Evolutionary conservation across 2,329 filamentous ascomycete species (phyloP).

Genomic region (Arthroderma sp.): DNA sequence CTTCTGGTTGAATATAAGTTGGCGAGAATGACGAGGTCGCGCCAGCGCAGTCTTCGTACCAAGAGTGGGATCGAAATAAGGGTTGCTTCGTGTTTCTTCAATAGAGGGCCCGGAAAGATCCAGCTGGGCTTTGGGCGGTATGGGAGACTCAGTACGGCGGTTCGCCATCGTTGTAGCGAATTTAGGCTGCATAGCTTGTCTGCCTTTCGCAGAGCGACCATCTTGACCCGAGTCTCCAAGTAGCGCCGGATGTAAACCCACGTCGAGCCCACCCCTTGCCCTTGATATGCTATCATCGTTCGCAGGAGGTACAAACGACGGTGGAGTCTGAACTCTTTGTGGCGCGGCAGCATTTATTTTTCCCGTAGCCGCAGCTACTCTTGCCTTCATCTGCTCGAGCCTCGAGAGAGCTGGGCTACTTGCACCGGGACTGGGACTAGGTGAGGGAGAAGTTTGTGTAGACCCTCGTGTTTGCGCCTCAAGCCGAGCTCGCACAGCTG

Average conservation of each 20-base stretch:
- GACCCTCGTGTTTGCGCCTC: conserved; percentile 24
- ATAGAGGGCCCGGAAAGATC: conserved; percentile 45
- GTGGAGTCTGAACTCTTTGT: conserved; percentile 31
- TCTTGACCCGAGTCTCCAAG: conserved; percentile 37
- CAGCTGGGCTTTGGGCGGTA: conserved; percentile 34
- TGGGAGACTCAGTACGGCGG: conserved; percentile 35
- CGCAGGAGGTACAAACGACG: conserved; percentile 27
- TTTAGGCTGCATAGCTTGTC: conserved; percentile 36
- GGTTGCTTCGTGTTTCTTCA: conserved; percentile 54
- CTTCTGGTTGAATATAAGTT: conserved; percentile 82
- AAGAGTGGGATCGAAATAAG: conserved; percentile 65
- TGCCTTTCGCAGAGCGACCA: conserved; percentile 28
- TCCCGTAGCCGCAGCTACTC: conserved; percentile 61
- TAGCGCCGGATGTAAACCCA: conserved; percentile 65
- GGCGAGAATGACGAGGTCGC: conserved; percentile 57
- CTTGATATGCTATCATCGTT: conserved; percentile 35
- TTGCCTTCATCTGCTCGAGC: conserved; percentile 66
- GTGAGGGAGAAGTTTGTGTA: conserved; percentile 19
- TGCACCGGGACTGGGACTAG: conserved; percentile 21
- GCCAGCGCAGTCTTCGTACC: conserved; percentile 44
- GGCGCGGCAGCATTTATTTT: conserved; percentile 30
- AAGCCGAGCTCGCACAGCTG: conserved; percentile 35
- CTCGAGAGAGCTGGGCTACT: conserved; percentile 41
- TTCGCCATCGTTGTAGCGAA: conserved; percentile 44
- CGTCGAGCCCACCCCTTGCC: conserved; percentile 56